Conservation (phyloP, 2,329 filamentous ascomycete species). For the Ophiocordyceps camponoti-leonardi region DNA sequence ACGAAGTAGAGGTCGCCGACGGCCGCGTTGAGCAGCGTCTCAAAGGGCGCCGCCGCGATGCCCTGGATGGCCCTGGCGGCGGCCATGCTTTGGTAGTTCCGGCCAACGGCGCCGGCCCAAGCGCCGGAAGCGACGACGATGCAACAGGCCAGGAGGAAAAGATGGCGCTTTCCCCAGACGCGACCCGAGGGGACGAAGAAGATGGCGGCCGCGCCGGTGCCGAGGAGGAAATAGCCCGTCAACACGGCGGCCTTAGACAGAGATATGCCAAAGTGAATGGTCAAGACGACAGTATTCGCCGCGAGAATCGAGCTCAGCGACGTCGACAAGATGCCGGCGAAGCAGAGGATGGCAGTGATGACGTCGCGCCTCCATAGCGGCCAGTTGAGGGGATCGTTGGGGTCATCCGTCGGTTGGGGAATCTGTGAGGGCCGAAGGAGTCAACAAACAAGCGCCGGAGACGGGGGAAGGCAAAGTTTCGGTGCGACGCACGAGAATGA, state of each 20-base stretch:
- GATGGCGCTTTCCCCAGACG: slow-evolving; percentile 84
- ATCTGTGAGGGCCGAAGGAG: slow-evolving; percentile 17
- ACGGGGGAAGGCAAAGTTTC: too few relatives aligned
- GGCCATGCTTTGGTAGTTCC: slow-evolving; percentile 54
- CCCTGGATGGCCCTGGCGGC: slow-evolving; percentile 75
- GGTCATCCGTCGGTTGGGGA: slow-evolving; percentile 80
- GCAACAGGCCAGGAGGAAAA: slow-evolving; percentile 62
- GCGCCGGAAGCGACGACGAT: slow-evolving; percentile 57
- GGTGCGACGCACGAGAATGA: slow-evolving; percentile 48
- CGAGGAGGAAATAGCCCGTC: slow-evolving; percentile 76
- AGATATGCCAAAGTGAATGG: slow-evolving; percentile 42
- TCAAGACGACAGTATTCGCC: slow-evolving; percentile 68
- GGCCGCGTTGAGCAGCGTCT: slow-evolving; percentile 73
- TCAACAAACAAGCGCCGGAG: too few relatives aligned
- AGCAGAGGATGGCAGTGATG: slow-evolving; percentile 61
- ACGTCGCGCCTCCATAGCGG: slow-evolving; percentile 71
- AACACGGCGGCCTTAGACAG: slow-evolving; percentile 68
- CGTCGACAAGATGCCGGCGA: slow-evolving; percentile 68
- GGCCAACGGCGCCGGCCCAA: slow-evolving; percentile 58
- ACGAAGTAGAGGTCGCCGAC: slow-evolving; percentile 87
- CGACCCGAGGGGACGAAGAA: slow-evolving; percentile 76
- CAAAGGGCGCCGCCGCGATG: slow-evolving; percentile 72
- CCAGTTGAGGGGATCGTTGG: slow-evolving; percentile 78
- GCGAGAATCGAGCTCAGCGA: slow-evolving; percentile 75
- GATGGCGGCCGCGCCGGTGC: slow-evolving; percentile 64